A percentile compares a stretch with the other conserved stretches of the same genome.
Conservation (phyloP, 768 basidiomycete genomes). For the Collybia sordida region DNA sequence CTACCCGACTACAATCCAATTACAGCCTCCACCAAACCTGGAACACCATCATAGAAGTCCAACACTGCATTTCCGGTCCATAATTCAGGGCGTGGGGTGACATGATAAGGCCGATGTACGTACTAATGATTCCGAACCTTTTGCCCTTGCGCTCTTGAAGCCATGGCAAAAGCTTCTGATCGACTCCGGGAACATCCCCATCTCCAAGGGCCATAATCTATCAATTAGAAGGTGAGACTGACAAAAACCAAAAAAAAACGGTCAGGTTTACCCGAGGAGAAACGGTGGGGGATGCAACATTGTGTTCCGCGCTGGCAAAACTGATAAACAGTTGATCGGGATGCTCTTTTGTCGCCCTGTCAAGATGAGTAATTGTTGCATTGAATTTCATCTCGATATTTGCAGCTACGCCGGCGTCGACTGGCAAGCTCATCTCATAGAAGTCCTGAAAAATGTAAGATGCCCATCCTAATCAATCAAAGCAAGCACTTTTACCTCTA, state of each 20-base stretch:
- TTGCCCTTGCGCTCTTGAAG: slow-evolving; percentile 39
- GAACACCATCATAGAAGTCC: slow-evolving; percentile 47
- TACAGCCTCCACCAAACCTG: slow-evolving; percentile 45
- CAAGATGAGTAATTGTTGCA: slow-evolving; percentile 37
- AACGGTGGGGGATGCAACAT: slow-evolving; percentile 31
- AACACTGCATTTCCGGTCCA: slow-evolving; percentile 30
- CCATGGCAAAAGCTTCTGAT: slow-evolving; percentile 43
- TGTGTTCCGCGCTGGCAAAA: slow-evolving; percentile 45
- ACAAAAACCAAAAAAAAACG: not conserved
- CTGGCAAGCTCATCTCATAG: slow-evolving; percentile 36
- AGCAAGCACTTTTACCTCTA: slow-evolving; percentile 29
- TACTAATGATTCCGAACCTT: slow-evolving; percentile 47
- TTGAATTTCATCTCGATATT: slow-evolving; percentile 46
- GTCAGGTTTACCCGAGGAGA: slow-evolving; percentile 30
- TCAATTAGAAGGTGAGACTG: not conserved
- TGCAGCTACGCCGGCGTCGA: slow-evolving; percentile 29
- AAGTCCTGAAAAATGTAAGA: slow-evolving; percentile 29
- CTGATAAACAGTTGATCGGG: slow-evolving; percentile 46
- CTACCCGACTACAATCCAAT: slow-evolving; percentile 29
- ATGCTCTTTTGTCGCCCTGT: slow-evolving; percentile 35
- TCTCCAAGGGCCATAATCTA: slow-evolving; percentile 47
- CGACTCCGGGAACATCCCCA: slow-evolving; percentile 37
- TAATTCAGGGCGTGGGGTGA: not conserved
- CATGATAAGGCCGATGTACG: slow-evolving; percentile 15
- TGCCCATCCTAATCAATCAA: not conserved